A percentile compares a stretch with the other conserved stretches of the same genome.
These are phyloP conservation scores for Heterobasidion irregulare DNA, from an alignment of 1,284 basidiomycete genomes.

Conservation along the genomic window DNA sequence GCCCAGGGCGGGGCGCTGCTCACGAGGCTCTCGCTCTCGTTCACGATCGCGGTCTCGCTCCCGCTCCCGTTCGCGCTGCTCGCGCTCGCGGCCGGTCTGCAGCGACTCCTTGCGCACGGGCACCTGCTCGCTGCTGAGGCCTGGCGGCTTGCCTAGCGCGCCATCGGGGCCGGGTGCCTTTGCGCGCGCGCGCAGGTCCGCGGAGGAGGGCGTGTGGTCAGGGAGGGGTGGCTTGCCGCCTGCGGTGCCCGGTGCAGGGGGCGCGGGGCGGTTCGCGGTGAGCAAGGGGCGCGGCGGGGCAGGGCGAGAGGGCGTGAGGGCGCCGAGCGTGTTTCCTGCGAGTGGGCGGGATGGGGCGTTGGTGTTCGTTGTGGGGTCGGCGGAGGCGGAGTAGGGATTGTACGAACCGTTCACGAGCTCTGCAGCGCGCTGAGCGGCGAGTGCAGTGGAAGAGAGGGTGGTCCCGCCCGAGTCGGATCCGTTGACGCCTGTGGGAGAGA, in stretches of 20 bases:
- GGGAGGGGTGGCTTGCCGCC: constrained; percentile 28
- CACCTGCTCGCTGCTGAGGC: constrained; percentile 16
- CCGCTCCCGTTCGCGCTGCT: constrained; percentile 15
- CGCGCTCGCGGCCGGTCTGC: constrained; percentile 13
- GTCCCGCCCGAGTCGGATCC: constrained; percentile 10
- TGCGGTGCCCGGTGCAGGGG: constrained; percentile 24
- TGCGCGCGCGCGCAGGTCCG: constrained; percentile 53
- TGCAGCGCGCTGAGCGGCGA: constrained; percentile 33
- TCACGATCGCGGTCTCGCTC: constrained; percentile 13
- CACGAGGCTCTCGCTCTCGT: constrained; percentile 15
- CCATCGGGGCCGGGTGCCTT: constrained; percentile 38
- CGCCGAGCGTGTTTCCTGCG: neutral
- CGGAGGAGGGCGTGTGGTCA: constrained; percentile 49
- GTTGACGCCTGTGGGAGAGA: constrained; percentile 41
- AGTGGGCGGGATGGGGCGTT: constrained; percentile 2
- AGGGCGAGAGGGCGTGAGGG: constrained; percentile 33
- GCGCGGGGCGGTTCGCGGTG: constrained; percentile 41
- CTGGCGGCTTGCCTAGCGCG: constrained; percentile 25
- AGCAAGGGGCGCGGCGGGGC: constrained; percentile 47
- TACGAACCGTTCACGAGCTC: constrained; percentile 59
- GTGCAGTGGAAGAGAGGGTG: neutral
- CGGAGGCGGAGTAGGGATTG: constrained; percentile 17
- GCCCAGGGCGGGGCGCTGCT: constrained; percentile 30
- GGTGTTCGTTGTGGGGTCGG: constrained; percentile 18
- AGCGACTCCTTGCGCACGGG: constrained; percentile 43